These are phyloP conservation scores for Trypanosoma cruzi DNA, from an alignment of 208 protist genomes.

Conservation along the genomic window DNA sequence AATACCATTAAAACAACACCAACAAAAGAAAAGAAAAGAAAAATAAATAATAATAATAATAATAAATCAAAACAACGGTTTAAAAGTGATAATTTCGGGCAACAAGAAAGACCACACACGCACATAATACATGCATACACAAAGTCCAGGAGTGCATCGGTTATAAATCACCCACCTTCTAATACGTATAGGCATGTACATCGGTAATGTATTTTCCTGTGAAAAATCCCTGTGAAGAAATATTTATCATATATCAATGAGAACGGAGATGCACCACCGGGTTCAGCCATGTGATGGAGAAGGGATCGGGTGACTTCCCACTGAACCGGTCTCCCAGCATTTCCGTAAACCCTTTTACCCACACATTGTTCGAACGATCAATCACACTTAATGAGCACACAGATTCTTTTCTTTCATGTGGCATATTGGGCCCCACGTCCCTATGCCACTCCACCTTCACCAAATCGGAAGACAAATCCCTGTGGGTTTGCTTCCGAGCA, in stretches of 20 bases:
- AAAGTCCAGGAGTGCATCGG: not conserved
- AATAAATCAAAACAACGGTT: not conserved
- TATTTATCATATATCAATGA: too few species aligned
- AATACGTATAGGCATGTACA: too few species aligned
- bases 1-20: not conserved
- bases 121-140: not conserved
- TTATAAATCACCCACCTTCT: not conserved
- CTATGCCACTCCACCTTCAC: not conserved
- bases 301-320: not conserved
- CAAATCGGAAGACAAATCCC: not conserved
- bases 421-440: not conserved
- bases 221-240: too few species aligned
- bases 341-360: constrained; percentile 12
- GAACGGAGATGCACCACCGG: constrained; percentile 1
- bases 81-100: not conserved
- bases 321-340: constrained; percentile 3
- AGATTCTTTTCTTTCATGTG: not conserved
- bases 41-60: constrained; percentile 3
- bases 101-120: not conserved
- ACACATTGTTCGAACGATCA: constrained; percentile 9
- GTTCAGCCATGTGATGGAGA: constrained; percentile 20
- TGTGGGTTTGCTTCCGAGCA: not conserved
- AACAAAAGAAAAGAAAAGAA: not conserved
- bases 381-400: constrained; percentile 7
- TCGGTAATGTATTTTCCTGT: too few species aligned